Evolutionary conservation across 2,329 filamentous ascomycete species (phyloP).

Genomic region (Sporothrix schenckii): DNA sequence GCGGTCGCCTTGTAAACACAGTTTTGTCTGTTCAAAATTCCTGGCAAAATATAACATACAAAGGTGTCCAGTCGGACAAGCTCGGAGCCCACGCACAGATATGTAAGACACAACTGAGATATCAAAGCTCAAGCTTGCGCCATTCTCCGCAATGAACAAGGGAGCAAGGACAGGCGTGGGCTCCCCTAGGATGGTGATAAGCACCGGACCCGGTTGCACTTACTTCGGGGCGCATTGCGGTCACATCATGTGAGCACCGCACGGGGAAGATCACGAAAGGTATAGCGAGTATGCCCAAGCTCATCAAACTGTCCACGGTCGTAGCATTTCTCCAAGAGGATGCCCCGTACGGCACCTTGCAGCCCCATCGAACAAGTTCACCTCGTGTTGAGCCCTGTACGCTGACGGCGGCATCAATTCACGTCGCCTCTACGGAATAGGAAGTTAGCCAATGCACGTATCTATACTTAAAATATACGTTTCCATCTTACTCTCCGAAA

Average conservation of each 20-base stretch:
- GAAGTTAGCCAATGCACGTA: background rate
- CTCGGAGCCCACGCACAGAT: background rate
- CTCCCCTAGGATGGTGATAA: conserved; percentile 12
- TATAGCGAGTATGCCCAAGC: background rate
- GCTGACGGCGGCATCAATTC: background rate
- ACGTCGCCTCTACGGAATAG: background rate
- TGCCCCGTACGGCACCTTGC: background rate
- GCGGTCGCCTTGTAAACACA: background rate
- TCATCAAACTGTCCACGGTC: background rate
- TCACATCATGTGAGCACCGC: conserved; percentile 29
- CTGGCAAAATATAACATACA: background rate
- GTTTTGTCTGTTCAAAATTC: background rate
- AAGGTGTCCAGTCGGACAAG: background rate
- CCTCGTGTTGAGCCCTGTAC: conserved; percentile 20
- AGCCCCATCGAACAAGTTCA: background rate
- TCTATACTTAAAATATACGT: background rate
- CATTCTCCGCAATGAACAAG: conserved; percentile 8
- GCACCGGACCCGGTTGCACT: conserved; percentile 20
- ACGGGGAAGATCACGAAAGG: conserved; percentile 7
- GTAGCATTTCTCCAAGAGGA: background rate
- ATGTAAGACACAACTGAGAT: conserved; percentile 20
- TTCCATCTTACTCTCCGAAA: background rate
- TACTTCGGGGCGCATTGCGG: conserved; percentile 28
- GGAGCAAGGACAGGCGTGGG: conserved; percentile 8
- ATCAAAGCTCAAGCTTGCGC: background rate